Percentiles rank a stretch among this genome's conserved stretches.
These are phyloP conservation scores for Aegle marmelos DNA, from an alignment of 345 rosid species.

Conservation along the genomic window DNA sequence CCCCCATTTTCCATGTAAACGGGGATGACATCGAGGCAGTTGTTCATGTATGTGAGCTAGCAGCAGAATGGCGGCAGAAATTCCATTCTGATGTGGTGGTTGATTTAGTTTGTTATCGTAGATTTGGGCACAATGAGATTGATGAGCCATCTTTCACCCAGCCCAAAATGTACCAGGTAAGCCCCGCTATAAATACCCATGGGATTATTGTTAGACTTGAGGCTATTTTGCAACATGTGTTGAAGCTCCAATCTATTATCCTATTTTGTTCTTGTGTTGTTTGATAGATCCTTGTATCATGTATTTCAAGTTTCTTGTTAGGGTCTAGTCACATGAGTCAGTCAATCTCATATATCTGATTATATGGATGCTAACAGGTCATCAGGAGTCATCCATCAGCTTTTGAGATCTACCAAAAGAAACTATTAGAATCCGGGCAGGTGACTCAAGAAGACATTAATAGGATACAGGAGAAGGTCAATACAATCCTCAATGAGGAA, in stretches of 20 bases:
- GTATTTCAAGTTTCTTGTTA: background rate
- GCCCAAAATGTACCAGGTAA: slow-evolving; percentile 80
- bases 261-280: background rate
- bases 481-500: slow-evolving; percentile 66
- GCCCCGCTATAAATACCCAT: slow-evolving; percentile 1
- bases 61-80: slow-evolving; percentile 87
- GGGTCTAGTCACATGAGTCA: background rate
- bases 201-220: slow-evolving; percentile 13
- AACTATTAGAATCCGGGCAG: slow-evolving; percentile 65
- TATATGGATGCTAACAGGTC: slow-evolving; percentile 39
- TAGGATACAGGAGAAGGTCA: slow-evolving; percentile 60
- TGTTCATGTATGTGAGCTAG: slow-evolving; percentile 75
- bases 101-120: slow-evolving; percentile 73
- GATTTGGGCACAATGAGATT: slow-evolving; percentile 83
- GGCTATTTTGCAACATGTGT: background rate
- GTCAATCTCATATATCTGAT: slow-evolving; percentile 7
- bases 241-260: background rate
- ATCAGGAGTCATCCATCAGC: slow-evolving; percentile 71
- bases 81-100: slow-evolving; percentile 84
- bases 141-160: slow-evolving; percentile 85
- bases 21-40: slow-evolving; percentile 83
- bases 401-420: slow-evolving; percentile 61
- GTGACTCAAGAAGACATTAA: slow-evolving; percentile 53
- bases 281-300: background rate
- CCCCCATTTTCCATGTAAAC: slow-evolving; percentile 77